Evolutionary conservation across 2,329 filamentous ascomycete genomes (phyloP).

Genomic region (Fusarium heterosporum): DNA sequence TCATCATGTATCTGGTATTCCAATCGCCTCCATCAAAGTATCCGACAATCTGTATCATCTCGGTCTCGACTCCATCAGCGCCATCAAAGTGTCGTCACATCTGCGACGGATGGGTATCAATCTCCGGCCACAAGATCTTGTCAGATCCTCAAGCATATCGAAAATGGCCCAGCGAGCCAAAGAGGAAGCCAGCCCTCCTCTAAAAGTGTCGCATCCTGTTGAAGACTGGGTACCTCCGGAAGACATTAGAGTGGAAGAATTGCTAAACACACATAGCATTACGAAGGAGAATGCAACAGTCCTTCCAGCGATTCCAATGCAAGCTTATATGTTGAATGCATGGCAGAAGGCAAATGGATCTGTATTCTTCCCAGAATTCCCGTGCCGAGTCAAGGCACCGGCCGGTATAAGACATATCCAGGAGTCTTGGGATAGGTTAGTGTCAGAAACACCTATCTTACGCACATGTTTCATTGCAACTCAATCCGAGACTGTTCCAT

Average conservation of each 20-base stretch:
- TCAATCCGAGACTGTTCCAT: constrained; percentile 57
- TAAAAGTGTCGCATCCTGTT: constrained; percentile 21
- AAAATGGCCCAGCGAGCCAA: constrained; percentile 65
- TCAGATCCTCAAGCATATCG: constrained; percentile 72
- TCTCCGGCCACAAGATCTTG: constrained; percentile 77
- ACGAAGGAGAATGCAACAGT: constrained; percentile 63
- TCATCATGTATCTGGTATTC: constrained; percentile 69
- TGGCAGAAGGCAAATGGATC: constrained; percentile 76
- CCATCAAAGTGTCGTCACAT: constrained; percentile 82
- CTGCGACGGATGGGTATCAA: constrained; percentile 72
- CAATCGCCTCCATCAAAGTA: constrained; percentile 67
- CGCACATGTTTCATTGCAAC: constrained; percentile 74
- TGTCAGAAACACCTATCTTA: constrained; percentile 70
- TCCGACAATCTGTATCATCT: constrained; percentile 81
- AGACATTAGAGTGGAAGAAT: constrained; percentile 52
- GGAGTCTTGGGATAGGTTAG: constrained; percentile 71
- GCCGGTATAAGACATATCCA: constrained; percentile 58
- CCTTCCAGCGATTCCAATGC: constrained; percentile 79
- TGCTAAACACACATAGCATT: constrained; percentile 59
- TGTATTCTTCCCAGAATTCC: constrained; percentile 81
- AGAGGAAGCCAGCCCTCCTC: not conserved
- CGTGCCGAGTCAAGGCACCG: constrained; percentile 62
- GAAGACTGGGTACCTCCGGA: constrained; percentile 49
- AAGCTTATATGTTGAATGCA: constrained; percentile 81
- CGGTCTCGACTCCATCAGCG: constrained; percentile 90